phyloP scores from a whole-genome alignment of 2,329 filamentous ascomycete species.

The Fusarium sp. region DNA sequence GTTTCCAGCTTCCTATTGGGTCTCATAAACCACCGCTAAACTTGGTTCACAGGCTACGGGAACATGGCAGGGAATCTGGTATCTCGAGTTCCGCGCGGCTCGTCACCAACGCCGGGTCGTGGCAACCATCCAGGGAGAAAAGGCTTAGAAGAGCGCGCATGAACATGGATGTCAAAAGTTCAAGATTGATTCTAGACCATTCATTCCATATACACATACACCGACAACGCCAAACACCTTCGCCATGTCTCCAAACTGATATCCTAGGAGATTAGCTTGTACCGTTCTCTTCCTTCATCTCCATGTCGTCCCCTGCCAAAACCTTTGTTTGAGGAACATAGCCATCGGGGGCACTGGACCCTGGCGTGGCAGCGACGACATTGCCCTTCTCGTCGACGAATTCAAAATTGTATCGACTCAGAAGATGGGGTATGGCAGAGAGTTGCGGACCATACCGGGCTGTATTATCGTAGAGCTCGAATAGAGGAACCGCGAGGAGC shows the following conservation, averaged over 20 bases:
- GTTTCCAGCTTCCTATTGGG: constrained; percentile 40
- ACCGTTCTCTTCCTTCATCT: constrained; percentile 67
- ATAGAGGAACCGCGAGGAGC: constrained; percentile 93
- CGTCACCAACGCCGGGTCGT: constrained; percentile 86
- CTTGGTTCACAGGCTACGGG: constrained; percentile 63
- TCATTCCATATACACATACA: constrained; percentile 22
- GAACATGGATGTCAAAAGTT: constrained; percentile 21
- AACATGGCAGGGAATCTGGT: constrained; percentile 93
- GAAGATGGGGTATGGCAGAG: constrained; percentile 93
- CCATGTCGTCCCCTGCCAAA: constrained; percentile 71
- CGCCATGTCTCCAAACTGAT: constrained; percentile 46
- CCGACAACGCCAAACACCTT: constrained; percentile 53
- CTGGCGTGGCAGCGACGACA: constrained; percentile 86
- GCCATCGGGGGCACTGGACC: constrained; percentile 69
- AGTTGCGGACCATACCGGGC: constrained; percentile 94
- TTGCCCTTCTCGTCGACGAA: constrained; percentile 95
- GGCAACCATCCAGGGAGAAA: constrained; percentile 94
- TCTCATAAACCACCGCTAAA: constrained; percentile 8
- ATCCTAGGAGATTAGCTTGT: constrained; percentile 44
- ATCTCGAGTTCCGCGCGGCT: constrained; percentile 84
- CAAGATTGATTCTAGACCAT: constrained; percentile 27
- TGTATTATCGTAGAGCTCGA: constrained; percentile 98
- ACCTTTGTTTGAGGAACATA: constrained; percentile 75
- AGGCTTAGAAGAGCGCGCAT: constrained; percentile 50
- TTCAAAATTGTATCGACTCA: constrained; percentile 97